Base-by-base conservation (phyloP, 2,329 filamentous ascomycete genomes). In the Botryotinia globosa region DNA sequence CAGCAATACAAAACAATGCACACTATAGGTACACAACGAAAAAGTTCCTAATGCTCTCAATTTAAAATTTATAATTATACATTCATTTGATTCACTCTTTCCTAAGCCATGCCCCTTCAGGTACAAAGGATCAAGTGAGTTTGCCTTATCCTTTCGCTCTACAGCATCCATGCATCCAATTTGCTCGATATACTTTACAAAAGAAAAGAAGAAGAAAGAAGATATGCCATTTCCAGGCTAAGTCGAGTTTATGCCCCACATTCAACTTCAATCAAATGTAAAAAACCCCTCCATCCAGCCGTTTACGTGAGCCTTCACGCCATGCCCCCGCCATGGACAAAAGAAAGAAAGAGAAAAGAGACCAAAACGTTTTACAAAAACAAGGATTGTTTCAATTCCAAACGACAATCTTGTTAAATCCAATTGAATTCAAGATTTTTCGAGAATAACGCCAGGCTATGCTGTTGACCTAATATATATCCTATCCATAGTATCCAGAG, bases 401-500 rank as follows among this genome's bases (percentile, higher is more conserved):
- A 56, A 56, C 4, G 18, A 25, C 18, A 32, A 29, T 56, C 39
- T 42, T 65, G 42, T 32, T 42, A 54, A 56, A 42, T 56, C 48
- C 34, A 67, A 67, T 42, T 12, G 9, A n/a, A 18, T 61, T 56
- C 34, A 42, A 67, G 54, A 67, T 37, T 14, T 25, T 67, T 25
- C 16, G 42, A 14, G 34, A 56, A 56, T 10, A 67, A 67, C 65
- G 34, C 65, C 65, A 42, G 37, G 65, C 34, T 32, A 56, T 51
- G 42, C 62, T 29, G 29, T 51, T 42, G 61, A 51, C 45, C 56
- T 44, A 68, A 32, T 72, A 34, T 9, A 37, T 29, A 45, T 59
- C 22, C 37, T 78, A 74, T 69, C 74, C 75, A 37, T 73, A 73
- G 73, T 71, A 75, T 56, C 73, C 73, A 58, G 72, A 56, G 65